Percentiles rank a stretch among this genome's conserved stretches.
Evolutionary conservation across 192 early-diverging fungal genomes (phyloP).

Genomic region (Diversispora eburnea): DNA sequence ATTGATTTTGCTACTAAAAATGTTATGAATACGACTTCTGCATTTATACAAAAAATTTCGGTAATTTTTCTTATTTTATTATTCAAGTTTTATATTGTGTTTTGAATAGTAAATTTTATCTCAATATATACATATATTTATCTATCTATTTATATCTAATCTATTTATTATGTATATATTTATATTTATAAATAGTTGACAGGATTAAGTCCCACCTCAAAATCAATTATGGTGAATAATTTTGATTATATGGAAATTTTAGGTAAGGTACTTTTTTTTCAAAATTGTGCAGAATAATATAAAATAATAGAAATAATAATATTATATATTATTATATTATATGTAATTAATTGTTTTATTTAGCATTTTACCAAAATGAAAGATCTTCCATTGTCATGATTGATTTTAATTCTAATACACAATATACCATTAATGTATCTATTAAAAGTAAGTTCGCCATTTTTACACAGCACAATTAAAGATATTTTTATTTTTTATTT

Average conservation of each 20-base stretch:
- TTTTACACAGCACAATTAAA: neutral
- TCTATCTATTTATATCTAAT: neutral
- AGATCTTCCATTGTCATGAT: slow-evolving; percentile 43
- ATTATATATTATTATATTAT: neutral
- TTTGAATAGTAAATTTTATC: neutral
- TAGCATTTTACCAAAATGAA: slow-evolving; percentile 55
- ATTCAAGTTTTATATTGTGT: neutral
- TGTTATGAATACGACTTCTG: slow-evolving; percentile 43
- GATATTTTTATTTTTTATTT: neutral
- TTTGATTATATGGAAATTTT: slow-evolving; percentile 38
- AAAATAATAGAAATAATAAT: neutral
- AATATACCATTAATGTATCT: slow-evolving; percentile 49
- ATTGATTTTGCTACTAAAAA: slow-evolving; percentile 49
- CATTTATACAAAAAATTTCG: slow-evolving; percentile 19
- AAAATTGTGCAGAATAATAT: neutral
- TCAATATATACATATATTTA: no score
- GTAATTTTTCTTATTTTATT: neutral
- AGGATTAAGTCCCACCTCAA: slow-evolving; percentile 41
- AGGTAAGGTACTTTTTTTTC: slow-evolving; percentile 15
- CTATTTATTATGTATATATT: neutral
- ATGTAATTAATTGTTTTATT: neutral
- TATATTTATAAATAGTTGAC: slow-evolving; percentile 28
- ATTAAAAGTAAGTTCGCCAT: slow-evolving; percentile 32
- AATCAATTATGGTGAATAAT: slow-evolving; percentile 45
- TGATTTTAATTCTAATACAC: slow-evolving; percentile 53